Evolutionary conservation across 2,329 filamentous ascomycete genomes (phyloP), one percentile per base, ranked within the genome.

Genomic region (Ophiostoma tasmaniense): DNA sequence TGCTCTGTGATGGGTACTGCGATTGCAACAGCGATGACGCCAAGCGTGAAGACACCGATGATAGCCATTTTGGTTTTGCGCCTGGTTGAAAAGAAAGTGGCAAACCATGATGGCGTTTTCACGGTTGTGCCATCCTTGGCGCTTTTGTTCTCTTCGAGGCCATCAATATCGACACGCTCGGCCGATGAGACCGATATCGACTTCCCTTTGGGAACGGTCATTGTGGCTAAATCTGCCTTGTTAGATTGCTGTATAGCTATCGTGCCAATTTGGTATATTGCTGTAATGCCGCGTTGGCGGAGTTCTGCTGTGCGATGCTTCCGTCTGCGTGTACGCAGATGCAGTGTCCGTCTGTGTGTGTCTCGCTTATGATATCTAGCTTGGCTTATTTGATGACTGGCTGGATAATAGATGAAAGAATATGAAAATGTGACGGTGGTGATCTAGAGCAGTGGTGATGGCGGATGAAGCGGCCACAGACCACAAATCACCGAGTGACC

Each of bases 1-100:
- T 59, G 55, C 45, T 67, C 42, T 13, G 66, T 67, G 25, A 69
- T 33, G 11, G 68, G 68, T 35, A 69, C 68, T 11, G 68, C 68
- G 8, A 69, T 33, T 22, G 66, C 68, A 59, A 67, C 37, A 42
- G 68, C 66, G 50, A 67, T 39, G 61, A 67, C 55, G 61, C 65
- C 68, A 67, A 75, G 62, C 28, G 74, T 33, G 64, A 67, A 71
- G 30, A 74, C 66, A 50, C 71, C 62, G 62, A 70, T 42, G 52
- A 55, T 33, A 28, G 66, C 69, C 71, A 74, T 73, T 20, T 70
- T 68, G 42, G 59, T 52, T 39, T 68, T 70, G 28, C 66, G 66
- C 13, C 42, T 28, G 10, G 68, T 67, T 5, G 67, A 64, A 28
- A 70, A 70, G n/a, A 68, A 67, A 1, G 65, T 30, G 8, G 68